These are phyloP conservation scores for Asterella californica DNA, from an alignment of 225 moss, liverwort and hornwort genomes.

Conservation along the genomic window DNA sequence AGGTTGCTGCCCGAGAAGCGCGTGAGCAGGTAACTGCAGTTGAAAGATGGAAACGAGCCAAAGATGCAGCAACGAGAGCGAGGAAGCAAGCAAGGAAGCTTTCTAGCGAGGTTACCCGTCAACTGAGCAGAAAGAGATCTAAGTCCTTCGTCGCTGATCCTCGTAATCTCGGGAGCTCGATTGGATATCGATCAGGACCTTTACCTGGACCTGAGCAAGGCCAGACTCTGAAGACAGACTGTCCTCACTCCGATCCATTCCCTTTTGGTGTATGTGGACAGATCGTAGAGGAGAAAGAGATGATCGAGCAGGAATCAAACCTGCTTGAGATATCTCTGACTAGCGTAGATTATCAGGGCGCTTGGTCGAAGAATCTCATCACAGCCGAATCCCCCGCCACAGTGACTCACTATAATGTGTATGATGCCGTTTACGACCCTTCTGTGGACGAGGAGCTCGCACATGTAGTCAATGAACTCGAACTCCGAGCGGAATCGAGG, in stretches of 20 bases:
- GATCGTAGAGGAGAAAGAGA: background rate
- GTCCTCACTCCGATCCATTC: conserved; percentile 16
- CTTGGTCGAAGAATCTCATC: conserved; percentile 36
- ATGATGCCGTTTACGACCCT: conserved; percentile 47
- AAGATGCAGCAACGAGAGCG: conserved; percentile 51
- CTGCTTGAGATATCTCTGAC: background rate
- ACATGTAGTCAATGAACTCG: conserved; percentile 9
- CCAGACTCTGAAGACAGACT: background rate
- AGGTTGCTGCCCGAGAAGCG: conserved; percentile 65
- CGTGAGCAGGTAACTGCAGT: conserved; percentile 59
- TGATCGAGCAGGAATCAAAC: conserved; percentile 23
- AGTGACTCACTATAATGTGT: conserved; percentile 42
- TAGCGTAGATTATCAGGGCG: background rate
- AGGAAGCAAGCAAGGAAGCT: conserved; percentile 32
- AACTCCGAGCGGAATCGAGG: conserved; percentile 28
- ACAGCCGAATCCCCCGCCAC: conserved; percentile 14
- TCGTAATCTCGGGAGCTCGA: background rate
- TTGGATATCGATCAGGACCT: conserved; percentile 10
- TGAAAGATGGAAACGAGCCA: conserved; percentile 77
- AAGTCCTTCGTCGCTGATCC: background rate
- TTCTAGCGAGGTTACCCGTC: conserved; percentile 22
- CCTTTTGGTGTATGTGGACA: background rate
- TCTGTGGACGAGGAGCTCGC: conserved; percentile 22
- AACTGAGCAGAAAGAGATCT: conserved; percentile 20
- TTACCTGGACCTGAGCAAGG: background rate